A percentile compares a stretch with the other conserved stretches of the same genome.
Conservation (phyloP, 2,329 filamentous ascomycete genomes). For the Emydomyces testavorans region DNA sequence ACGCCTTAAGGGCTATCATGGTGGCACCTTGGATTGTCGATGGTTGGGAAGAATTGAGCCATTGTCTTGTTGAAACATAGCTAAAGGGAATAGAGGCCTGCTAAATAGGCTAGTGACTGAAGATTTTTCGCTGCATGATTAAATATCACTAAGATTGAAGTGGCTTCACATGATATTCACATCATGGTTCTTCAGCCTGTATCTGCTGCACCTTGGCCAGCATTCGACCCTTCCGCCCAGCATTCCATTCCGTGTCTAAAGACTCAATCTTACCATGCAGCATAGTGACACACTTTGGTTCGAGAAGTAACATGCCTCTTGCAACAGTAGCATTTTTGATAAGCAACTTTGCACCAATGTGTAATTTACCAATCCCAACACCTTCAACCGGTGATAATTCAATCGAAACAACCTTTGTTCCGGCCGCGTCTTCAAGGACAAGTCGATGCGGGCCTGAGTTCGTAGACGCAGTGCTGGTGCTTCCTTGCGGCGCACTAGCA, state of each 20-base stretch:
- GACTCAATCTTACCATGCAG: conserved; percentile 80
- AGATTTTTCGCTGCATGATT: neutral
- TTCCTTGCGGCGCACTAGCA: neutral
- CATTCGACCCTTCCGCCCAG: conserved; percentile 57
- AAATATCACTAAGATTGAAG: neutral
- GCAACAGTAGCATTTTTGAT: conserved; percentile 55
- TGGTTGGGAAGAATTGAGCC: conserved; percentile 48
- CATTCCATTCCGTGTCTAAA: conserved; percentile 67
- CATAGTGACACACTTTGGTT: conserved; percentile 54
- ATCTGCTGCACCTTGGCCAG: conserved; percentile 44
- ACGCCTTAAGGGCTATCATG: conserved; percentile 67
- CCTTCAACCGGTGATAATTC: conserved; percentile 58
- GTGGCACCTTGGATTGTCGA: conserved; percentile 64
- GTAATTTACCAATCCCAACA: conserved; percentile 47
- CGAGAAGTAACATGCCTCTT: conserved; percentile 67
- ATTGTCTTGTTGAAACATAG: conserved; percentile 21
- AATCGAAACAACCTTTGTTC: conserved; percentile 57
- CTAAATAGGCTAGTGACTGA: neutral
- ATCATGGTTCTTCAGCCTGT: neutral
- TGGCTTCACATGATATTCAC: neutral
- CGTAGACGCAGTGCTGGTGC: conserved; percentile 8
- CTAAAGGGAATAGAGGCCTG: neutral
- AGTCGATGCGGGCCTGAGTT: conserved; percentile 59
- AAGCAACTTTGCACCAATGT: conserved; percentile 73
- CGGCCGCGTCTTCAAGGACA: conserved; percentile 67